These are phyloP conservation scores for Trypethelium eluteriae DNA, from an alignment of 495 filamentous ascomycete species.

Conservation along the genomic window DNA sequence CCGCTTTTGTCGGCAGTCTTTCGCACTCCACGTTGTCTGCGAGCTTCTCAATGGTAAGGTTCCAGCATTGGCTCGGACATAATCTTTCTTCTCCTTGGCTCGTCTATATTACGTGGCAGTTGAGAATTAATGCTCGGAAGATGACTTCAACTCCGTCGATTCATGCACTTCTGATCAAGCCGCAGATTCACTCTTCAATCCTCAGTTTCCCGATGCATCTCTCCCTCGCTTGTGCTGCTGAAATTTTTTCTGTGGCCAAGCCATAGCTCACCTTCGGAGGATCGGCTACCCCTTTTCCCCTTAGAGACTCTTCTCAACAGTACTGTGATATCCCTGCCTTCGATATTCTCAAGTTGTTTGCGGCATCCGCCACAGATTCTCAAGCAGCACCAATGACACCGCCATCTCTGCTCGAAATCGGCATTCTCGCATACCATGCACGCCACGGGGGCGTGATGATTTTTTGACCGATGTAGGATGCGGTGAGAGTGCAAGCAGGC, in stretches of 20 bases:
- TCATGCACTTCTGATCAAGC: no score
- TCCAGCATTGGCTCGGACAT: no score
- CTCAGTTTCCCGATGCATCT: neutral
- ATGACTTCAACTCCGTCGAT: no score
- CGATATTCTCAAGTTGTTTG: neutral
- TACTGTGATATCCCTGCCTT: neutral
- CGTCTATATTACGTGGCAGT: no score
- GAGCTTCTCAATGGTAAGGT: no score
- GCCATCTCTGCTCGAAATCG: conserved; percentile 5
- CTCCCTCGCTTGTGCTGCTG: no score
- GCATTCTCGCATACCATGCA: conserved; percentile 10
- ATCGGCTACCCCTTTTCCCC: neutral
- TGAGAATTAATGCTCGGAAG: no score
- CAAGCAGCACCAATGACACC: conserved; percentile 8
- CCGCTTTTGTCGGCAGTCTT: neutral
- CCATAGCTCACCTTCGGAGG: neutral
- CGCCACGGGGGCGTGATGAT: neutral
- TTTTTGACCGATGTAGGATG: conserved; percentile 1
- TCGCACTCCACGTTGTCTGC: neutral
- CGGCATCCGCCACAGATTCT: neutral
- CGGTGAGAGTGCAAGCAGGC: neutral
- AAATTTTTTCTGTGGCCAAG: neutral
- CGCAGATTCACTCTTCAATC: neutral
- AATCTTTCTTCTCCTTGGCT: no score
- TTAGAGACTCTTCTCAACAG: neutral